Evolutionary conservation across 2,329 filamentous ascomycete genomes (phyloP), one percentile per base, ranked within the genome.

Genomic region (Cercospora zeina): DNA sequence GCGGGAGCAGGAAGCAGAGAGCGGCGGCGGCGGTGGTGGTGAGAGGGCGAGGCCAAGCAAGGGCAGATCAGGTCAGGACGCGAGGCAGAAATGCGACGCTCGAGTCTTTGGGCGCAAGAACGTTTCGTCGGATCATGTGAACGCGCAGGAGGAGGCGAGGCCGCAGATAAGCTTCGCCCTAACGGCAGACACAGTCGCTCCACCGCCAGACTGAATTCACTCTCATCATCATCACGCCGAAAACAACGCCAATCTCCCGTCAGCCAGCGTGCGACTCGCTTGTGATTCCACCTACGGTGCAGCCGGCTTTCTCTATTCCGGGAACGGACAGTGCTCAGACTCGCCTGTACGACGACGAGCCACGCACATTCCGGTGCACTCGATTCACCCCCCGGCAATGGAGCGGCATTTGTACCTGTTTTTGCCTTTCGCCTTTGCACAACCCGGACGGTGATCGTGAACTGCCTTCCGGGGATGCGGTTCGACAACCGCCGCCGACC

Each of bases 371-470:
- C 21, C 13, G 24, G 24, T 9, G 24, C n/a, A 24, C 24, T 21
- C n/a, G n/a, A 13, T 24, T n/a, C 10, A 14, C 39, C 24, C 47
- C 54, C 37, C 54, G 54, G 54, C 54, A 57, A 21, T 57, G 54
- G 16, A 34, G 8, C 54, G 54, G 54, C 54, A 57, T 45, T 57
- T 47, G 54, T 34, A 47, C 54, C 53, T 55, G 30, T 24, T 27
- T 55, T 45, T 13, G 34, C 34, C 34, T 13, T 45, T 24, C 39
- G 39, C 39, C 39, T 45, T 45, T 16, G 10, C 24, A 19, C 53
- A 55, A 37, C 33, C 53, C 53, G 53, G 53, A 36, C 19, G 53
- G 10, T 37, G 53, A 55, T 55, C 53, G 31, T 16, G 39, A 45
- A 16, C 39, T 45, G 33, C 21, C 34, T 34, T 33, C 53, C 53